These are phyloP conservation scores for Mrakia gelida DNA, from an alignment of 768 basidiomycete genomes.

Conservation along the genomic window DNA sequence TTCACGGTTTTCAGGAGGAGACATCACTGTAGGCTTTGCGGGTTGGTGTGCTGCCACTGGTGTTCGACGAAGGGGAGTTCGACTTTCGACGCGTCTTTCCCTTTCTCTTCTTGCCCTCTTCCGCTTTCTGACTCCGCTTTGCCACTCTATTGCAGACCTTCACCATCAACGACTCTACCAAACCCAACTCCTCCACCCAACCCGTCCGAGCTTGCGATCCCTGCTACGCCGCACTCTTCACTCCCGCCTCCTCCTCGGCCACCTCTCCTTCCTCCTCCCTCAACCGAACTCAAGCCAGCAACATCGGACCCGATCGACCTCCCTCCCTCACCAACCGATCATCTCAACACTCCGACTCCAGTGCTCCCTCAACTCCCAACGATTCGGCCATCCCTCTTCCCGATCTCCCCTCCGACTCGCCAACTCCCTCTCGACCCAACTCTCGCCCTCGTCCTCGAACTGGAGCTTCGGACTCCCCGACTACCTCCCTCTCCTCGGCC, in stretches of 20 bases:
- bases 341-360: not conserved
- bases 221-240: constrained; percentile 79
- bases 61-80: constrained; percentile 65
- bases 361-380: not conserved
- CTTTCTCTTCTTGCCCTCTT: not conserved
- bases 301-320: not conserved
- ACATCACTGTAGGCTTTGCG: constrained; percentile 84
- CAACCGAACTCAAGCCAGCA: constrained; percentile 1
- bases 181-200: constrained; percentile 52
- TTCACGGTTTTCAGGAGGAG: constrained; percentile 73
- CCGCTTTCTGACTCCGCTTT: not conserved
- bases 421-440: not conserved
- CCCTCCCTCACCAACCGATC: constrained; percentile 5
- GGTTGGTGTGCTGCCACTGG: constrained; percentile 73
- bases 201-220: constrained; percentile 76
- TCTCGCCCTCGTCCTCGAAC: not conserved
- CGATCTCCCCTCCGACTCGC: not conserved
- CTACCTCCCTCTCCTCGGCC: not conserved
- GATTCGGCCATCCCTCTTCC: not conserved
- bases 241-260: not conserved
- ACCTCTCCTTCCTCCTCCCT: not conserved
- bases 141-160: constrained; percentile 59
- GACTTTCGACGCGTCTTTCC: not conserved
- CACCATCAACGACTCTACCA: constrained; percentile 61
- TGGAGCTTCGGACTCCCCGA: not conserved